Conservation (phyloP, 1,284 basidiomycete genomes). For the Tylopilus sp. region DNA sequence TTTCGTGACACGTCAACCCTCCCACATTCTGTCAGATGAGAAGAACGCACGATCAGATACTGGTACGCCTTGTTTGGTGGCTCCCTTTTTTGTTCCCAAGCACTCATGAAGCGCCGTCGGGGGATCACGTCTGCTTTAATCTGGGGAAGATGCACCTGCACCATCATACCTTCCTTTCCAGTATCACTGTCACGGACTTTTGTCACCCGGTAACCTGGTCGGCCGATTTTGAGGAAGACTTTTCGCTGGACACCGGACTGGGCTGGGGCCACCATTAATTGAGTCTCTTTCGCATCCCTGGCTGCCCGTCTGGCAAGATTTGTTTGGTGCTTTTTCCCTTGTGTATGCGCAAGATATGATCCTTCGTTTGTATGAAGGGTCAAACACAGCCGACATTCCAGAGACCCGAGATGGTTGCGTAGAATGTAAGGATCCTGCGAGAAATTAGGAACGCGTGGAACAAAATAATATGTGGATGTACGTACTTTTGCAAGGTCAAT, state of each 20-base stretch:
- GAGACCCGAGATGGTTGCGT: slow-evolving; percentile 93
- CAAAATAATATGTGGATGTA: neutral
- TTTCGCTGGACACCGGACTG: slow-evolving; percentile 80
- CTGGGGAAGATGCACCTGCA: slow-evolving; percentile 94
- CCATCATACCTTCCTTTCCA: slow-evolving; percentile 90
- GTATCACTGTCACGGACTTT: slow-evolving; percentile 80
- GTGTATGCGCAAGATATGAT: slow-evolving; percentile 98
- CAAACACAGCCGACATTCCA: slow-evolving; percentile 97
- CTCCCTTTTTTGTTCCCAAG: slow-evolving; percentile 97
- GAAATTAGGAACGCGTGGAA: slow-evolving; percentile 2
- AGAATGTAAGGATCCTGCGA: slow-evolving; percentile 95
- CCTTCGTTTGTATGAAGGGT: slow-evolving; percentile 99
- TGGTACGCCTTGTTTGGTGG: slow-evolving; percentile 95
- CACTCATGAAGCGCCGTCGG: slow-evolving; percentile 92
- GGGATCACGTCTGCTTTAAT: slow-evolving; percentile 86
- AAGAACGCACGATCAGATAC: slow-evolving; percentile 85
- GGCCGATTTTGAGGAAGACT: slow-evolving; percentile 95
- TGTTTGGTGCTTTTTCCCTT: slow-evolving; percentile 99
- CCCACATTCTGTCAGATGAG: neutral
- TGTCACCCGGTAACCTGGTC: slow-evolving; percentile 91
- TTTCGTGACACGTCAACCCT: slow-evolving; percentile 12
- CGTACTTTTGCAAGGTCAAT: slow-evolving; percentile 90
- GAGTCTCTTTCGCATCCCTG: slow-evolving; percentile 89
- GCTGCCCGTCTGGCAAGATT: slow-evolving; percentile 96
- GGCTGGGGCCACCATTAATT: slow-evolving; percentile 79